These are phyloP conservation scores for Calonectria pseudoreteaudii DNA, from an alignment of 2,329 filamentous ascomycete species.

Conservation along the genomic window DNA sequence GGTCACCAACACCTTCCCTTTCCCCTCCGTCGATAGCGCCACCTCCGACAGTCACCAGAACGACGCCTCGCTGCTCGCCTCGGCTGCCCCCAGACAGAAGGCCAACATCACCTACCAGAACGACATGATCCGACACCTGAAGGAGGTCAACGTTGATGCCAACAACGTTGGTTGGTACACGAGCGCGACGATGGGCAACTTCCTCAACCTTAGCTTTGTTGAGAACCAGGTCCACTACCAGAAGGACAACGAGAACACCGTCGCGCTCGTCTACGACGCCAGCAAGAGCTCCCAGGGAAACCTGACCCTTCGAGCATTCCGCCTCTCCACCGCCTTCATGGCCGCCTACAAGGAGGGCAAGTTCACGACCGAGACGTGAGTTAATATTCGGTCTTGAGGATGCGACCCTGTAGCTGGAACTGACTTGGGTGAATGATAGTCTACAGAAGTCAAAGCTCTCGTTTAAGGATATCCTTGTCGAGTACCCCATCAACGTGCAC, in stretches of 20 bases:
- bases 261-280: conserved; percentile 94
- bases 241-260: conserved; percentile 89
- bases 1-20: conserved; percentile 95
- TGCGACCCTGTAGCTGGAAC: neutral
- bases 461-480: conserved; percentile 92
- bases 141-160: conserved; percentile 98
- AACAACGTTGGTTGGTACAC: conserved; percentile 99
- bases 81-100: conserved; percentile 92
- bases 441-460: conserved; percentile 94
- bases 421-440: conserved; percentile 58
- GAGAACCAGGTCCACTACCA: conserved; percentile 99
- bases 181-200: conserved; percentile 98
- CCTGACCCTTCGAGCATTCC: conserved; percentile 90
- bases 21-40: conserved; percentile 83
- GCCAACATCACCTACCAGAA: conserved; percentile 88
- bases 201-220: conserved; percentile 92
- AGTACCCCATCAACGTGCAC: conserved; percentile 90
- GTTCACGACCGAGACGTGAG: conserved; percentile 95
- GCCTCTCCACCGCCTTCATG: conserved; percentile 89
- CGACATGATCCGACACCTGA: conserved; percentile 96
- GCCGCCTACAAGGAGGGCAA: conserved; percentile 94
- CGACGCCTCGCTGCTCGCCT: conserved; percentile 80
- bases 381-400: neutral
- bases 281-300: conserved; percentile 94
- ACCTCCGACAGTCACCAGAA: conserved; percentile 79